These are phyloP conservation scores for Xylaria sp. DNA, from an alignment of 2,329 filamentous ascomycete species.

Conservation along the genomic window DNA sequence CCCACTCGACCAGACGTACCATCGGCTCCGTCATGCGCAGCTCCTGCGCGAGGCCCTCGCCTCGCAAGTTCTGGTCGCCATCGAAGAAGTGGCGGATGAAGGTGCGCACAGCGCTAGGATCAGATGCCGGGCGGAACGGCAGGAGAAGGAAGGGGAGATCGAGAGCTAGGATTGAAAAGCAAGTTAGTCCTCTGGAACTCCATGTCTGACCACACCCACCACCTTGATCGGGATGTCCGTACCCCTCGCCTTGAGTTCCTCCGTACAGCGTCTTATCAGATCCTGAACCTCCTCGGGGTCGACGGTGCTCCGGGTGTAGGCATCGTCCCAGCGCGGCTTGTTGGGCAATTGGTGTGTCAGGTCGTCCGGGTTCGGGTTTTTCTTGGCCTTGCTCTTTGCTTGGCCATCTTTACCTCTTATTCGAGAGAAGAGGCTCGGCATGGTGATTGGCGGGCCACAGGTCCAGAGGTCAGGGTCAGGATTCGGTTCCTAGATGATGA, in stretches of 20 bases:
- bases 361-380: slow-evolving; percentile 58
- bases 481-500: slow-evolving; percentile 16
- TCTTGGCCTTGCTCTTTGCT: slow-evolving; percentile 63
- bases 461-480: neutral
- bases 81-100: slow-evolving; percentile 95
- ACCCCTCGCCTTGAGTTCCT: slow-evolving; percentile 95
- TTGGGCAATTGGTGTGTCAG: slow-evolving; percentile 56
- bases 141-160: slow-evolving; percentile 91
- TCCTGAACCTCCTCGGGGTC: slow-evolving; percentile 91
- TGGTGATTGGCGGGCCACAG: slow-evolving; percentile 38
- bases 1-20: slow-evolving; percentile 56
- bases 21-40: slow-evolving; percentile 91
- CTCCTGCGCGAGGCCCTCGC: slow-evolving; percentile 78
- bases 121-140: slow-evolving; percentile 90
- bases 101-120: slow-evolving; percentile 87
- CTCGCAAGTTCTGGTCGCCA: slow-evolving; percentile 63
- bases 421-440: slow-evolving; percentile 63
- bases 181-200: slow-evolving; percentile 7
- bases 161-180: slow-evolving; percentile 60
- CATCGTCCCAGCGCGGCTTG: slow-evolving; percentile 84
- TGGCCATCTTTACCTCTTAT: slow-evolving; percentile 76
- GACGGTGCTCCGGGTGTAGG: slow-evolving; percentile 80
- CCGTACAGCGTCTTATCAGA: slow-evolving; percentile 79
- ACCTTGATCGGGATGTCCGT: slow-evolving; percentile 39
- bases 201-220: neutral